A percentile compares a stretch with the other conserved stretches of the same genome.
phyloP scores from a whole-genome alignment of 768 basidiomycete genomes.

The Holtermanniella nyarrowii region DNA sequence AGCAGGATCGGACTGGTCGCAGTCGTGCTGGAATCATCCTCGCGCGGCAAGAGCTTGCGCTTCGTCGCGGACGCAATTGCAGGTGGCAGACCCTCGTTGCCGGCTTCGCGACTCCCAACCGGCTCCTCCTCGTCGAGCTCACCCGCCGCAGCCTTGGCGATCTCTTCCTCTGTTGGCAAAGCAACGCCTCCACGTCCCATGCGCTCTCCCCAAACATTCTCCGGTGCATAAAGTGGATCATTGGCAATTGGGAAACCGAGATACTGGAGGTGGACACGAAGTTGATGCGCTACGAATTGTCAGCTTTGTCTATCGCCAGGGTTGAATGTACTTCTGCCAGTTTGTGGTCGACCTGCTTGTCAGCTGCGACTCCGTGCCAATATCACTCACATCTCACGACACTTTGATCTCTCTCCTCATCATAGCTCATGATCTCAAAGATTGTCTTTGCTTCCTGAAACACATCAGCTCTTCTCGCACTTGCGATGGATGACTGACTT shows the following conservation, averaged over 20 bases:
- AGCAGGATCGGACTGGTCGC: slow-evolving; percentile 36
- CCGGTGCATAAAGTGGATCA: slow-evolving; percentile 81
- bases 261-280: slow-evolving; percentile 91
- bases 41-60: slow-evolving; percentile 3
- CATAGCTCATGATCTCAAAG: slow-evolving; percentile 73
- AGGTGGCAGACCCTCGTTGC: slow-evolving; percentile 9
- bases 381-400: slow-evolving; percentile 63
- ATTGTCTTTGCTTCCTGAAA: slow-evolving; percentile 72
- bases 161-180: slow-evolving; percentile 54
- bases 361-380: neutral
- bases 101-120: slow-evolving; percentile 14
- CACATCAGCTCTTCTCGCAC: neutral
- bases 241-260: slow-evolving; percentile 90
- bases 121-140: neutral
- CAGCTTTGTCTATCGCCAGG: too few relatives aligned
- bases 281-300: slow-evolving; percentile 68
- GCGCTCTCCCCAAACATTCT: slow-evolving; percentile 51
- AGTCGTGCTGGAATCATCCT: slow-evolving; percentile 23
- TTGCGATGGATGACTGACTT: slow-evolving; percentile 47
- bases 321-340: slow-evolving; percentile 64
- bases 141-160: slow-evolving; percentile 45
- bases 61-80: neutral
- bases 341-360: slow-evolving; percentile 66
- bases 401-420: slow-evolving; percentile 66
- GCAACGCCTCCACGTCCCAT: slow-evolving; percentile 75